These are phyloP conservation scores for Clarireedia paspali DNA, from an alignment of 2,329 filamentous ascomycete genomes.

Conservation along the genomic window DNA sequence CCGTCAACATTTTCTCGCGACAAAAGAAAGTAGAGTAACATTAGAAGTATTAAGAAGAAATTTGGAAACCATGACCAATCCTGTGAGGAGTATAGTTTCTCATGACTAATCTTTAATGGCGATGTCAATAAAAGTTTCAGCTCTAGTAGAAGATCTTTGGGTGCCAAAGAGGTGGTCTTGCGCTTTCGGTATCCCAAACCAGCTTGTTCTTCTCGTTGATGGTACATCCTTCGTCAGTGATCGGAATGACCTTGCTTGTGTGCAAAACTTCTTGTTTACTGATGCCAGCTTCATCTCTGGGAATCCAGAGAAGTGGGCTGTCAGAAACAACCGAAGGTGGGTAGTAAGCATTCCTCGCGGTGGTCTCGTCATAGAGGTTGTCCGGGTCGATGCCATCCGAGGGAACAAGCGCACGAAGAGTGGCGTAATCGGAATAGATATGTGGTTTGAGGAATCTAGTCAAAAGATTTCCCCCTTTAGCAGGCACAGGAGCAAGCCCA, in stretches of 20 bases:
- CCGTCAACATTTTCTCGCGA: too few species aligned
- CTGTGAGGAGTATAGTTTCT: not conserved
- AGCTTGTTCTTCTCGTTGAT: slow-evolving; percentile 65
- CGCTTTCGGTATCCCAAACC: slow-evolving; percentile 47
- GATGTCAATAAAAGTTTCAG: too few species aligned
- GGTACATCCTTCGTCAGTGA: slow-evolving; percentile 70
- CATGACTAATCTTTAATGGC: not conserved
- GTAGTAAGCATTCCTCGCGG: slow-evolving; percentile 61
- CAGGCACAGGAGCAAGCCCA: slow-evolving; percentile 28
- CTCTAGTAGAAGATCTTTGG: slow-evolving; percentile 37
- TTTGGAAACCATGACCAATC: too few species aligned
- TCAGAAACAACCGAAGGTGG: slow-evolving; percentile 60
- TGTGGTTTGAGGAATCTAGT: slow-evolving; percentile 71
- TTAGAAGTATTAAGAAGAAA: too few species aligned
- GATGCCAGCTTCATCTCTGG: slow-evolving; percentile 65
- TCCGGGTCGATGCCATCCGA: slow-evolving; percentile 36
- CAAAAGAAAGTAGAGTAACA: too few species aligned
- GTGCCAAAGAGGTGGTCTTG: slow-evolving; percentile 50
- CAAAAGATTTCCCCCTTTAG: slow-evolving; percentile 48
- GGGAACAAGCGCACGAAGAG: slow-evolving; percentile 63
- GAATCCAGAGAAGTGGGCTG: slow-evolving; percentile 75
- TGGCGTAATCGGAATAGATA: slow-evolving; percentile 63
- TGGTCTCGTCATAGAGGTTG: slow-evolving; percentile 52
- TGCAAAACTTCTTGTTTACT: slow-evolving; percentile 71
- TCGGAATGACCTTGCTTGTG: slow-evolving; percentile 62